phyloP scores from a whole-genome alignment of 768 basidiomycete species.

The Tremella mesenterica region DNA sequence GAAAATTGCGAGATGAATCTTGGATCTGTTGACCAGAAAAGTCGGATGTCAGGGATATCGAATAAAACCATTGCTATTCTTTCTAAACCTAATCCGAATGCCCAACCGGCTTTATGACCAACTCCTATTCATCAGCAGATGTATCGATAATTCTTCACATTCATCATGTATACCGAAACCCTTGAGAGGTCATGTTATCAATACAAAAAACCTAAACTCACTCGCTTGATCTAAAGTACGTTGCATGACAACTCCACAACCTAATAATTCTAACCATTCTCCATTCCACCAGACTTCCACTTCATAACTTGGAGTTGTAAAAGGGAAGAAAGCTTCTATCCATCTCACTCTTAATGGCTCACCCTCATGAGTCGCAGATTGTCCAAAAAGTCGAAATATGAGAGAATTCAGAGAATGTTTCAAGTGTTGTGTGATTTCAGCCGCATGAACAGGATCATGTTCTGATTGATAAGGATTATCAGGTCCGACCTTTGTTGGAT shows the following conservation, averaged over 20 bases:
- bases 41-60: constrained; percentile 90
- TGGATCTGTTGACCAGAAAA: constrained; percentile 88
- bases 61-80: constrained; percentile 96
- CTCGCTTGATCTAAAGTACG: constrained; percentile 79
- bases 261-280: constrained; percentile 94
- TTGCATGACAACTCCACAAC: constrained; percentile 84
- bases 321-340: constrained; percentile 98
- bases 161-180: not conserved
- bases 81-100: constrained; percentile 93
- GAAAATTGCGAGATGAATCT: constrained; percentile 83
- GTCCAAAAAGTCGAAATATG: constrained; percentile 71
- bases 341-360: constrained; percentile 82
- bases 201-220: too few relatives aligned
- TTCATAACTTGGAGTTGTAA: constrained; percentile 94
- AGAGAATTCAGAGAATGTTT: constrained; percentile 83
- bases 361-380: constrained; percentile 49
- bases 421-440: constrained; percentile 69
- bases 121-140: constrained; percentile 50
- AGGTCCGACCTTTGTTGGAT: constrained; percentile 62
- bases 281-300: constrained; percentile 95
- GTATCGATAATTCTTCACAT: not conserved
- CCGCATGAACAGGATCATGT: constrained; percentile 67
- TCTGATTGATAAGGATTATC: constrained; percentile 71
- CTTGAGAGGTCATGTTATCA: not conserved
- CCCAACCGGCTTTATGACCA: constrained; percentile 76